Conservation (phyloP, 495 filamentous ascomycete genomes). For the Bombardia bombarda region DNA sequence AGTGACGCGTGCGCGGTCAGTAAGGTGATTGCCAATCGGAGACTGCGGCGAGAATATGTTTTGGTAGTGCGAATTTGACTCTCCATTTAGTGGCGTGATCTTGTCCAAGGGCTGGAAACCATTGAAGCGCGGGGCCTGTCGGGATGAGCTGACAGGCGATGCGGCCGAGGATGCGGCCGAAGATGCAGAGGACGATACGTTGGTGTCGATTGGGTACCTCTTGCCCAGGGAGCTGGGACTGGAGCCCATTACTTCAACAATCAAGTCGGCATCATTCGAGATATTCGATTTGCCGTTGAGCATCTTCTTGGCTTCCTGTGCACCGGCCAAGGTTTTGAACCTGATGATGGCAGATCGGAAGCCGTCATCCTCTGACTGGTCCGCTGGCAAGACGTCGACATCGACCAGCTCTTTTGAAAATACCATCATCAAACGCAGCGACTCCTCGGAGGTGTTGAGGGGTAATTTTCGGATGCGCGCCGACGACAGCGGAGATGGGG, state of each 20-base stretch:
- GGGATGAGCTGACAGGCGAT: constrained; percentile 49
- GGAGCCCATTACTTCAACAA: constrained; percentile 60
- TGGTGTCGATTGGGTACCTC: constrained; percentile 29
- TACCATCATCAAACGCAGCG: constrained; percentile 71
- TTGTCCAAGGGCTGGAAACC: constrained; percentile 67
- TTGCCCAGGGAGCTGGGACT: constrained; percentile 31
- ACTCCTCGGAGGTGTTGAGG: constrained; percentile 60
- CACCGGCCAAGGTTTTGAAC: constrained; percentile 63
- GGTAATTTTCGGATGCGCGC: constrained; percentile 70
- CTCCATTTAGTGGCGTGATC: constrained; percentile 57
- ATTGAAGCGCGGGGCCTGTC: constrained; percentile 71
- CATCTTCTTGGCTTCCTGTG: constrained; percentile 66
- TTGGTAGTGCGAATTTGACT: constrained; percentile 56
- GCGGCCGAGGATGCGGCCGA: constrained; percentile 35
- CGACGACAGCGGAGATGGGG: constrained; percentile 24
- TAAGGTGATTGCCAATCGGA: constrained; percentile 67
- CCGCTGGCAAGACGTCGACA: constrained; percentile 59
- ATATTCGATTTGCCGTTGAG: constrained; percentile 75
- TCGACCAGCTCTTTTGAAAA: constrained; percentile 78
- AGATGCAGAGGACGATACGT: constrained; percentile 16
- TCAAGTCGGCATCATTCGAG: constrained; percentile 66
- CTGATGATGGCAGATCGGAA: constrained; percentile 67
- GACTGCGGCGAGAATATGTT: constrained; percentile 79
- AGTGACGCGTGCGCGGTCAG: constrained; percentile 59
- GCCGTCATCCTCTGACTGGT: constrained; percentile 60